Percentiles rank a stretch among this genome's conserved stretches.
phyloP scores from a whole-genome alignment of 2,329 filamentous ascomycete genomes.

The Pseudocercospora vitis region DNA sequence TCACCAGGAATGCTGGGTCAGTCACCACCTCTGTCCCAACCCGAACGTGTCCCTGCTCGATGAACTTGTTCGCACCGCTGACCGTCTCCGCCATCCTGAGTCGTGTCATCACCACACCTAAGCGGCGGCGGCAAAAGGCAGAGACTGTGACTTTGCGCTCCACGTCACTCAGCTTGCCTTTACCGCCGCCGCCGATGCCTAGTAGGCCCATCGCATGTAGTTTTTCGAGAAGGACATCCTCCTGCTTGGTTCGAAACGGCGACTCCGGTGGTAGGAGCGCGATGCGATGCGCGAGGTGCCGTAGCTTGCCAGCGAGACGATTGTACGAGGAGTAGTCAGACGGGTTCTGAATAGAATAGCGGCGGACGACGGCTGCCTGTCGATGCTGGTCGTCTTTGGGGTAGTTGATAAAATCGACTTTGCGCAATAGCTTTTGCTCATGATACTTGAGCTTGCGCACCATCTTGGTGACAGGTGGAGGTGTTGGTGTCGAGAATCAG shows the following conservation, averaged over 20 bases:
- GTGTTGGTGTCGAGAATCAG: not conserved
- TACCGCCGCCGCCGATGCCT: constrained; percentile 61
- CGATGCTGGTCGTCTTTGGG: constrained; percentile 86
- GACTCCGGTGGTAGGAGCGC: constrained; percentile 78
- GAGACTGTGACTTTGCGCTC: constrained; percentile 88
- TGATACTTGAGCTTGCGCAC: constrained; percentile 95
- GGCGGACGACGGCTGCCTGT: constrained; percentile 73
- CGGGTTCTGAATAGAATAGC: constrained; percentile 89
- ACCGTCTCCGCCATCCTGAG: constrained; percentile 90
- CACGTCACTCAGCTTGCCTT: constrained; percentile 66
- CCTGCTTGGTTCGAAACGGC: constrained; percentile 76
- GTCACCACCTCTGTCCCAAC: constrained; percentile 89
- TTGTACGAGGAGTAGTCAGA: constrained; percentile 70
- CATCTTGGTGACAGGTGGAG: constrained; percentile 58
- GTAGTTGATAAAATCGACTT: constrained; percentile 85
- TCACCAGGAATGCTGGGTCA: constrained; percentile 86
- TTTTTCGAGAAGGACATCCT: constrained; percentile 85
- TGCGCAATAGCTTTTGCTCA: constrained; percentile 88
- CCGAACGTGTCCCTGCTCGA: constrained; percentile 81
- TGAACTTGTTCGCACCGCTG: constrained; percentile 74
- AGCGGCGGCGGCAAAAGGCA: constrained; percentile 77
- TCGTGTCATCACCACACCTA: constrained; percentile 89
- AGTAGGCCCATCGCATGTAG: constrained; percentile 90
- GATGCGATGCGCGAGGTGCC: constrained; percentile 85
- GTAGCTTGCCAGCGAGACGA: constrained; percentile 61